A percentile compares a stretch with the other conserved stretches of the same genome.
phyloP scores from a whole-genome alignment of 2,329 filamentous ascomycete species.

The Clarireedia monteithiana region DNA sequence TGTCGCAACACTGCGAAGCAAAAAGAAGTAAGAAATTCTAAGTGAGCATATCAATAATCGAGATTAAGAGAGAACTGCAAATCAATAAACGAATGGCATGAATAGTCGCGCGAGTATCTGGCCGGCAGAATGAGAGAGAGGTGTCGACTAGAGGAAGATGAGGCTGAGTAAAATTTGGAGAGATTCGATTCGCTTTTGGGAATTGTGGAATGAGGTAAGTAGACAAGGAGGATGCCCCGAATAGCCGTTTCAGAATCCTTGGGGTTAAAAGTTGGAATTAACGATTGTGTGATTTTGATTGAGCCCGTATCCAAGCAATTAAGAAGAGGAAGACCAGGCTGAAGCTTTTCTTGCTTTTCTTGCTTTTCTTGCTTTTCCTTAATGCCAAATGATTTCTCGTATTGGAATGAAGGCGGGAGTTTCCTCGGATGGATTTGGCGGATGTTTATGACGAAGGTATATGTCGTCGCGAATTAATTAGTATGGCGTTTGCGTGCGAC shows the following conservation, averaged over 20 bases:
- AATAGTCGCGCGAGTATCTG: conserved; percentile 3
- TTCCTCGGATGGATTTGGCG: not conserved
- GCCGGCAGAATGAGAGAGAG: conserved; percentile 5
- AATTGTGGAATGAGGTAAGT: not conserved
- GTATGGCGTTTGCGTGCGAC: too few species aligned
- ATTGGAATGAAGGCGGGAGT: too few species aligned
- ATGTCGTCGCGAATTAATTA: too few species aligned
- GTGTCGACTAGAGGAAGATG: not conserved
- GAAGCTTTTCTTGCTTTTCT: not conserved
- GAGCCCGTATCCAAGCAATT: not conserved
- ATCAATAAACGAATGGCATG: not conserved
- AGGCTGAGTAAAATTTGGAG: conserved; percentile 1
- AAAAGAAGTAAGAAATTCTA: conserved; percentile 5
- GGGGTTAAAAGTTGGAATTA: not conserved
- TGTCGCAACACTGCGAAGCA: conserved; percentile 17
- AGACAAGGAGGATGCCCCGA: not conserved
- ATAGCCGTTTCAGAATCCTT: conserved; percentile 5
- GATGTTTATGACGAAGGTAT: too few species aligned
- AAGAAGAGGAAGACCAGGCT: not conserved
- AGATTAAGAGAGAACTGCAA: not conserved
- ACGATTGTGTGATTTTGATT: not conserved
- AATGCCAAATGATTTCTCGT: too few species aligned
- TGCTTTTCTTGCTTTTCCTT: not conserved
- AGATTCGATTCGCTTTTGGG: not conserved
- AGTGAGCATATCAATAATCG: conserved; percentile 4